phyloP scores from a whole-genome alignment of 1,284 basidiomycete species.

The Ustilago trichophora region DNA sequence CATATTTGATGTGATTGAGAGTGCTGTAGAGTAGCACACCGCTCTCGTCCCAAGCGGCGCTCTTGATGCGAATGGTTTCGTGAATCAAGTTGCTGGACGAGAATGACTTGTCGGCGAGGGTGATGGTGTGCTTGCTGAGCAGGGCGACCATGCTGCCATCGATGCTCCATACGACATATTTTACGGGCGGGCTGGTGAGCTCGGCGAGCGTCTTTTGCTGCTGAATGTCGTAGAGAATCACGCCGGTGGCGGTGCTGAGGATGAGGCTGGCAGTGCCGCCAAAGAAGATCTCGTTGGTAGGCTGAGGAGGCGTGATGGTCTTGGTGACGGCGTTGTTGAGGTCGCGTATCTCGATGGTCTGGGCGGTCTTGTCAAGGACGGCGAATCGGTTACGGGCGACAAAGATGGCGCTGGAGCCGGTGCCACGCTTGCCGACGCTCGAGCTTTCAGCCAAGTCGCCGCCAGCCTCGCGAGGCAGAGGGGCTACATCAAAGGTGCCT shows the following conservation, averaged over 20 bases:
- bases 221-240: conserved; percentile 95
- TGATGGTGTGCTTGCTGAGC: conserved; percentile 98
- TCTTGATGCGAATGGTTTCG: conserved; percentile 99
- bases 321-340: conserved; percentile 93
- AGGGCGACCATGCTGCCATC: conserved; percentile 90
- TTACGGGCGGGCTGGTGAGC: conserved; percentile 91
- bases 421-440: conserved; percentile 89
- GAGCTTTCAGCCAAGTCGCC: conserved; percentile 89
- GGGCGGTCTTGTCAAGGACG: conserved; percentile 84
- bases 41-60: conserved; percentile 96
- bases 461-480: conserved; percentile 76
- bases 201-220: conserved; percentile 95
- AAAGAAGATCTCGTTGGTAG: conserved; percentile 97
- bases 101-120: conserved; percentile 93
- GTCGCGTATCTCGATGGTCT: conserved; percentile 96
- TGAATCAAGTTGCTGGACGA: conserved; percentile 90
- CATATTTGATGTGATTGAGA: conserved; percentile 99
- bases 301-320: conserved; percentile 88
- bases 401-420: conserved; percentile 89
- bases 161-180: conserved; percentile 94
- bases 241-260: conserved; percentile 84
- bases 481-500: conserved; percentile 88
- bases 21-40: conserved; percentile 98
- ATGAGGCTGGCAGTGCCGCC: conserved; percentile 95
- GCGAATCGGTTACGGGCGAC: conserved; percentile 97